These are phyloP conservation scores for Hibiscus trionum DNA, from an alignment of 345 rosid genomes.

Conservation along the genomic window DNA sequence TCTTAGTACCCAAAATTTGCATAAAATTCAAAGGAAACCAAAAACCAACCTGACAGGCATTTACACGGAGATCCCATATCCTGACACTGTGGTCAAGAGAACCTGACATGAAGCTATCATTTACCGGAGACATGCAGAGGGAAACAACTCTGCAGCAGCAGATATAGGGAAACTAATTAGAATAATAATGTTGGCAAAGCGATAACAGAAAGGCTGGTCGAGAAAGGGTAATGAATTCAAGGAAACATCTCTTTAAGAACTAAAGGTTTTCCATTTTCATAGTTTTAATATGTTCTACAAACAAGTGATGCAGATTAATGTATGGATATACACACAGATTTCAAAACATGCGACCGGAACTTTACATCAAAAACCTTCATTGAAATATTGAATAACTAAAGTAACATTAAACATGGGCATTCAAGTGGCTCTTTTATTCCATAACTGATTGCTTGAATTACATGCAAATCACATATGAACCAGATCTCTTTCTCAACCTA, in stretches of 20 bases:
- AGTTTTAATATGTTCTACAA: background rate
- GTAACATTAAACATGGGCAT: constrained; percentile 1
- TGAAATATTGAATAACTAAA: background rate
- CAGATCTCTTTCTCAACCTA: background rate
- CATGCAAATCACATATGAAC: background rate
- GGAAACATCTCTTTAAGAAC: background rate
- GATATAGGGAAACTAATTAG: constrained; percentile 8
- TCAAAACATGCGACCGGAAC: background rate
- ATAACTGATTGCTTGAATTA: background rate
- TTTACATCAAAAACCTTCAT: constrained; percentile 1
- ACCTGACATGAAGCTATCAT: constrained; percentile 99
- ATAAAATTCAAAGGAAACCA: constrained; percentile 3
- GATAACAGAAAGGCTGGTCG: background rate
- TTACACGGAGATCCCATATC: constrained; percentile 99
- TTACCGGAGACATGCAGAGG: constrained; percentile 92
- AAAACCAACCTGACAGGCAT: constrained; percentile 91
- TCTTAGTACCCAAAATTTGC: background rate
- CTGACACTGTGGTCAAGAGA: constrained; percentile 88
- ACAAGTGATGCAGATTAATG: background rate
- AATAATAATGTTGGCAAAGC: background rate
- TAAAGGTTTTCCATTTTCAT: background rate
- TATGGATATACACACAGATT: no score
- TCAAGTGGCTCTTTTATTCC: background rate
- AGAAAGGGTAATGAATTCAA: background rate
- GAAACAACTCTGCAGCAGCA: constrained; percentile 69